Base-by-base conservation (phyloP, 1,284 basidiomycete genomes). In the Austropuccinia psidii region DNA sequence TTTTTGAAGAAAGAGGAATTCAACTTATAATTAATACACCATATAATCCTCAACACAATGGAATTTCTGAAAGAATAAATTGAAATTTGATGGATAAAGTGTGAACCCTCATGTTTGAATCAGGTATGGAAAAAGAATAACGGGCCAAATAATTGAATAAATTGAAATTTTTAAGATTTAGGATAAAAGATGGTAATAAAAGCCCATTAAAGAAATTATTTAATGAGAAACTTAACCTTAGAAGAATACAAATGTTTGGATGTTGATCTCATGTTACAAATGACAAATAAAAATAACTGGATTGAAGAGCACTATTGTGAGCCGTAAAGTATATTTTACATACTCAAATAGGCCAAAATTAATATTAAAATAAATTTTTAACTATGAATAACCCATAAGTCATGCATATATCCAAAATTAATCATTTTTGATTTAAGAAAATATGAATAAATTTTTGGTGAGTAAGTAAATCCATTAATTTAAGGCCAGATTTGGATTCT, bases 21-120 rank as follows among this genome's bases (percentile, higher is more conserved):
- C n/a, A 37, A 49, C 33, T 31, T 15, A 67, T 37, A 9, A 47
- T 52, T 9, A 54, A 29, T 2, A 52, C 64, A 5, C 64, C 64
- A 5, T 37, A 67, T 31, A 54, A 45, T 15, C 64, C 64, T 37
- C 49, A 67, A 47, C 45, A 67, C 27, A 67, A 67, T 29, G 31
- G 31, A 0, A 52, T 54, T 2, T 29, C 52, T 4, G 64, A 67
- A 39, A 17, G 64, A 21, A 24, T 13, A 2, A 67, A 52, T 24
- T 29, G 64, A n/a, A 52, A 27, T 2, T 11, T 67, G 19, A 37
- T 39, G 4, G 52, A 49, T 17, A 67, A 67, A 39, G 49, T 21
- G 15, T 19, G 33, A 52, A 35, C 35, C 0, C 9, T 67, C 2
- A 49, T 67, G 21, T 19, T 52, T 1, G 47, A 67, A 11, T 37